phyloP scores from a whole-genome alignment of 441 rosid genomes.

The Erodium moschatum region DNA sequence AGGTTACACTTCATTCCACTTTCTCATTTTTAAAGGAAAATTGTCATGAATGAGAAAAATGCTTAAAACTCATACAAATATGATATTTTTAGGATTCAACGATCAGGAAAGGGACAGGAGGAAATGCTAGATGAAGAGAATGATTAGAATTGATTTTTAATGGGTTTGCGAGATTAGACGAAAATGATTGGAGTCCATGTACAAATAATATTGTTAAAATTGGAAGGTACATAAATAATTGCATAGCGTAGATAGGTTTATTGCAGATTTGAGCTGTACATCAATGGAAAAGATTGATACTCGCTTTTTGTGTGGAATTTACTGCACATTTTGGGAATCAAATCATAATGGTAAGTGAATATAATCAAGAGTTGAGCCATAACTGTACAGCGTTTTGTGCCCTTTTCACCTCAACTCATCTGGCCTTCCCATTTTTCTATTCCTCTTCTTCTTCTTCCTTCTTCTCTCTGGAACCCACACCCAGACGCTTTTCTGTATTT shows the following conservation, averaged over 20 bases:
- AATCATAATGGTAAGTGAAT: not conserved
- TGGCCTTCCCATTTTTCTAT: not conserved
- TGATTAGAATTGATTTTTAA: too few species aligned
- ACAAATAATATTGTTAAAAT: not conserved
- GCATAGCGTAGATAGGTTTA: not conserved
- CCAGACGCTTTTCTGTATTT: not conserved
- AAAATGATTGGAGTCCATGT: not conserved
- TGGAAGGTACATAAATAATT: slow-evolving; percentile 2
- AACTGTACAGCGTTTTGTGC: not conserved
- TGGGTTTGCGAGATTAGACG: too few species aligned
- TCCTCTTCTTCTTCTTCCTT: not conserved
- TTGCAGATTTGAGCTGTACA: slow-evolving; percentile 5
- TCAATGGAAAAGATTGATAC: not conserved
- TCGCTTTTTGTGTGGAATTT: not conserved
- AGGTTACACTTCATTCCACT: too few species aligned
- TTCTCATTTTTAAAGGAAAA: too few species aligned
- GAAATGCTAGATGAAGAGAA: too few species aligned
- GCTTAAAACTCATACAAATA: too few species aligned
- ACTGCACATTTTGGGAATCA: slow-evolving; percentile 1
- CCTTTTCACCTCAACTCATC: not conserved
- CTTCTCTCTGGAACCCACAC: not conserved
- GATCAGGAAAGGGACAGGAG: too few species aligned
- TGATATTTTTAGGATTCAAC: too few species aligned
- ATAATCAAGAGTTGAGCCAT: not conserved
- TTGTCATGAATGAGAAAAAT: too few species aligned